Evolutionary conservation across 345 rosid genomes (phyloP), one percentile per base, ranked within the genome.

Genomic region (Salix suchowensis): DNA sequence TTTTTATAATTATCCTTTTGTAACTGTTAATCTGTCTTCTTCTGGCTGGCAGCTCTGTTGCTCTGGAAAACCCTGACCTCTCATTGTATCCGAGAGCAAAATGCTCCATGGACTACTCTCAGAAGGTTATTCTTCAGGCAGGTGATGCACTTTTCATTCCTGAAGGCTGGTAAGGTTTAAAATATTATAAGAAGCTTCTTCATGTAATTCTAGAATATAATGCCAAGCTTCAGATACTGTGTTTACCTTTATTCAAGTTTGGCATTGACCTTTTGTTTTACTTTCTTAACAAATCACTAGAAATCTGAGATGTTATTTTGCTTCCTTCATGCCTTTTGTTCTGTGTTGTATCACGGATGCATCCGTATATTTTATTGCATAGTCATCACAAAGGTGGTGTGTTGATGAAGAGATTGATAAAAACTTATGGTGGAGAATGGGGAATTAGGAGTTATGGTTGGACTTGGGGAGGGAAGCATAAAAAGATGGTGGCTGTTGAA

Each of bases 101-200:
- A 83, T 72, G 69, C 74, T 87, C 89, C 72, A 67, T 80, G 73
- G 83, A 77, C 72, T 88, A 81, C 84, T 84, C 92, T 54, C 94
- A 91, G 82, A 86, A 85, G 84, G 91, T 88, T 80, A 82, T 79
- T 81, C 97, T 96, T 78, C 78, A 86, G 48, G 90, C 91, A 37
- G 95, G 97, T 50, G 98, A 93, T 87, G 98, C 91, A 80, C 91
- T 96, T 82, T 96, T 93, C 89, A 92, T 96, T 81, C 99, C 98
- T 44, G 99, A 91, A 92, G 99, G 98, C 87, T 93, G 98, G 97
- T 92, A 88, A 88, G 93, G 37, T 58, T 65, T 85, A 82, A 54
- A 21, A 54, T 73, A 76, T 34, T 71, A 72, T 80, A 23, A 37
- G 58, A 34, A 14, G 7, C 34, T 60, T 61, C 62, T 44, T 46